Evolutionary conservation across 495 filamentous ascomycete genomes (phyloP).

Genomic region (Aspergillus taichungensis): DNA sequence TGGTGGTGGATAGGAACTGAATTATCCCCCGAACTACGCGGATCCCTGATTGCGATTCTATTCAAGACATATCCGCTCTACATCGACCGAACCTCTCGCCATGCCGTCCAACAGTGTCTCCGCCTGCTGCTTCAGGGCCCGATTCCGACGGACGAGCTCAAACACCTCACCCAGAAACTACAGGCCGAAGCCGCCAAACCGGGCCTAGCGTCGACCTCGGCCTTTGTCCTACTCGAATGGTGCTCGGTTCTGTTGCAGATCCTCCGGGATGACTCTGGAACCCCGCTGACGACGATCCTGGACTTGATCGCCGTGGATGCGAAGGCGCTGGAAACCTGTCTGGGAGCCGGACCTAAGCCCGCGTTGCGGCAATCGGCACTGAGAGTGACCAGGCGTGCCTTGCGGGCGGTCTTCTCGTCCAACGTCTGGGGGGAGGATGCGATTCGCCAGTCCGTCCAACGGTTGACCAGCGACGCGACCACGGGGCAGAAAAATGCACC

Average conservation of each 20-base stretch:
- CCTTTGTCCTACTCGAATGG: constrained; percentile 90
- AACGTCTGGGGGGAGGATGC: constrained; percentile 46
- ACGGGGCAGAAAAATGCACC: constrained; percentile 59
- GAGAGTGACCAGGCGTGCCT: constrained; percentile 60
- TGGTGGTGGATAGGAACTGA: constrained; percentile 18
- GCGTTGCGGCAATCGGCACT: constrained; percentile 58
- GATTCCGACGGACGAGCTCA: constrained; percentile 40
- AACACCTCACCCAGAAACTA: constrained; percentile 49
- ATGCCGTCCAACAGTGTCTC: constrained; percentile 71
- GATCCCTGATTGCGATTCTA: constrained; percentile 54
- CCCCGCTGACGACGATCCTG: constrained; percentile 58
- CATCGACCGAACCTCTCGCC: constrained; percentile 71
- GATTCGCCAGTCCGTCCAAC: constrained; percentile 53
- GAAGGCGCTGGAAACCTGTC: constrained; percentile 64
- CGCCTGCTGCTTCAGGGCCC: constrained; percentile 50
- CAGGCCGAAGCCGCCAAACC: constrained; percentile 59
- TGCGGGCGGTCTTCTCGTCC: constrained; percentile 58
- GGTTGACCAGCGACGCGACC: constrained; percentile 54
- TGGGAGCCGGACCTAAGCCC: constrained; percentile 49
- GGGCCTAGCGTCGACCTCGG: constrained; percentile 65
- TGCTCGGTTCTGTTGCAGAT: constrained; percentile 64
- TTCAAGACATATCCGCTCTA: constrained; percentile 85
- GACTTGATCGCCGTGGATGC: constrained; percentile 55
- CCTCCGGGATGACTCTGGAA: constrained; percentile 37
- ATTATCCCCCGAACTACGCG: constrained; percentile 24